Evolutionary conservation across 108 stramenopile genomes (phyloP), one percentile per base, ranked within the genome.

Genomic region (Cyclotella choctawhatcheeana): DNA sequence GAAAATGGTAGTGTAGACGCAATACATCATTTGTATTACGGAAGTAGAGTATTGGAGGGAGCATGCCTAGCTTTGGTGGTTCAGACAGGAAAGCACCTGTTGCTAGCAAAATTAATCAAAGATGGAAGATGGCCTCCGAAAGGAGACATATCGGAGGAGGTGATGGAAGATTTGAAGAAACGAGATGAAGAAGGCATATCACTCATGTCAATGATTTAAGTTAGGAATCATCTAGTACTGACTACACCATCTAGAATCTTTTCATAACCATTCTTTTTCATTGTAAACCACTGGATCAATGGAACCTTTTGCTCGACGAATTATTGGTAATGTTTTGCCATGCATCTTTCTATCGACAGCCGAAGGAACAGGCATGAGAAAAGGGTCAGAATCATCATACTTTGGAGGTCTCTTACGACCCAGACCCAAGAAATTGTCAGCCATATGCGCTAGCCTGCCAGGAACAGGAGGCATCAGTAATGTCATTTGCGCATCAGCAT

Each of bases 11-110:
- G 71, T 31, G 65, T 52, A 13, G 44, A 69, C 17, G 33, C 79
- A 30, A 47, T 40, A 54, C 55, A 71, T n/a, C n/a, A n/a, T 43
- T 40, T 94, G 32, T 87, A 79, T 73, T 84, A 82, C 65, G 94
- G 94, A 34, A 85, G 89, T 40, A 81, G 69, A 6, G 83, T 95
- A 1, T 74, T 92, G 12, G 86, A 90, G 50, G 94, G 94, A 14
- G 50, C 79, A 12, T 88, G 85, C 20, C 73, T 84, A 13, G 94
- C 89, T 25, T 79, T 95, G 30, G 89, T 91, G 2, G 83, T 82
- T 31, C 77, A 79, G 6, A 86, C 86, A 58, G 94, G 94, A 30
- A 63, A 76, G 5, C 44, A 82, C 56, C 83, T 86, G 10, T 34
- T 89, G 17, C 58, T 93, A 44, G 85, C 89, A 25, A 56, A 66